Evolutionary conservation across 2,329 filamentous ascomycete species (phyloP).

Genomic region (Hypoxylon sp.): DNA sequence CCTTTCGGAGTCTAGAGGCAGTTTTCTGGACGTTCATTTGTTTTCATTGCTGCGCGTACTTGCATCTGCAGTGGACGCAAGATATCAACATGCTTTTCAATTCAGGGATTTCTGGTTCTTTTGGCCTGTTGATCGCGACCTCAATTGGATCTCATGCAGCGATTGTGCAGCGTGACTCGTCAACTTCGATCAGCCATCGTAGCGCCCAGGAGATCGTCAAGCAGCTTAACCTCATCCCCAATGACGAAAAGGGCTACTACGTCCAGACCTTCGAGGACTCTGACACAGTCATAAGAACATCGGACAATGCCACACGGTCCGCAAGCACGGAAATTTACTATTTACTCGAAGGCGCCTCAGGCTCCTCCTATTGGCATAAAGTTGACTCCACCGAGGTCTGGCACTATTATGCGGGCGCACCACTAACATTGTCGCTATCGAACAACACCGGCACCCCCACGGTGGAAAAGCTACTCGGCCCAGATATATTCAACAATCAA

Average conservation of each 20-base stretch:
- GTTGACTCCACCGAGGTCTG: constrained; percentile 66
- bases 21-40: neutral
- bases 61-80: neutral
- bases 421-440: constrained; percentile 62
- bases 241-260: constrained; percentile 66
- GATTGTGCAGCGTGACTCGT: constrained; percentile 7
- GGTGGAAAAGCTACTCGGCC: constrained; percentile 58
- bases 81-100: constrained; percentile 22
- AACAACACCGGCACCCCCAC: constrained; percentile 59
- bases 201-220: constrained; percentile 62
- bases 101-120: constrained; percentile 14
- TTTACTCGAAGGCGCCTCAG: constrained; percentile 57
- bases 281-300: constrained; percentile 31
- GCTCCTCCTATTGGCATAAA: constrained; percentile 65
- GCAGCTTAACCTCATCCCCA: constrained; percentile 60
- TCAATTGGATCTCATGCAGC: constrained; percentile 5
- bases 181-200: constrained; percentile 46
- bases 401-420: constrained; percentile 69
- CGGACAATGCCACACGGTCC: constrained; percentile 56
- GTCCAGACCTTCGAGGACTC: constrained; percentile 63
- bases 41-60: neutral
- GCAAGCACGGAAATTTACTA: constrained; percentile 69
- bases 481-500: constrained; percentile 60
- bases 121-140: constrained; percentile 26
- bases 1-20: neutral